Evolutionary conservation across 441 rosid species (phyloP).

Genomic region (Aquilaria agallochum): DNA sequence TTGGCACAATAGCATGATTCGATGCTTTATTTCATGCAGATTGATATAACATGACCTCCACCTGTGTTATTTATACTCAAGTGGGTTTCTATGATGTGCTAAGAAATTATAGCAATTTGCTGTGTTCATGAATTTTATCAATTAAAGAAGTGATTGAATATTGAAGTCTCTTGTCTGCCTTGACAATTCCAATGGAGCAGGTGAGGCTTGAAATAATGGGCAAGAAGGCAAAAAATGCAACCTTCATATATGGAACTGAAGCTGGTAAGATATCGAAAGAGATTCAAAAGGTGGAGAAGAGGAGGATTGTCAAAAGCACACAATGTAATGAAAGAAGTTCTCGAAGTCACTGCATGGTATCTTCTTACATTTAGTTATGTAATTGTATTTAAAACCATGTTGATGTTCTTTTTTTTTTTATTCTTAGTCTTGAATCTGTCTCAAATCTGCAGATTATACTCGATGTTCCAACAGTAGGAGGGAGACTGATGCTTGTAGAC

Average conservation of each 20-base stretch:
- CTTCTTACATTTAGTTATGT: constrained; percentile 10
- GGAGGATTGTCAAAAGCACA: constrained; percentile 92
- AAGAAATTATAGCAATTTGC: no score
- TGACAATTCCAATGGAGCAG: constrained; percentile 22
- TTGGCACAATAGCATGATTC: not conserved
- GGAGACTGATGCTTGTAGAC: constrained; percentile 93
- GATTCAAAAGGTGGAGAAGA: constrained; percentile 90
- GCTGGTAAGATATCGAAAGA: constrained; percentile 89
- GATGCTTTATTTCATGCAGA: not conserved
- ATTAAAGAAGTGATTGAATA: not conserved
- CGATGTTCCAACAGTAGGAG: constrained; percentile 97
- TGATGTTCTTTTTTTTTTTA: no score
- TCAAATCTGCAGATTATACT: constrained; percentile 60
- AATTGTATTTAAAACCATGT: not conserved
- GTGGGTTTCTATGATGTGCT: no score
- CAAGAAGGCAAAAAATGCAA: constrained; percentile 89
- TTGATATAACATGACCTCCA: no score
- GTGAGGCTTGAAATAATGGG: constrained; percentile 97
- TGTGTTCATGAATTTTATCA: not conserved
- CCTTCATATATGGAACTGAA: constrained; percentile 80
- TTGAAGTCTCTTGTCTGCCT: constrained; percentile 11
- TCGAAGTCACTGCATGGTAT: constrained; percentile 95
- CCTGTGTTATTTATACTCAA: no score
- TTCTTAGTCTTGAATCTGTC: not conserved
- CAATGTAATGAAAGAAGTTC: constrained; percentile 93